These are phyloP conservation scores for Nectriaceae sp. DNA, from an alignment of 2,329 filamentous ascomycete species.

Conservation along the genomic window DNA sequence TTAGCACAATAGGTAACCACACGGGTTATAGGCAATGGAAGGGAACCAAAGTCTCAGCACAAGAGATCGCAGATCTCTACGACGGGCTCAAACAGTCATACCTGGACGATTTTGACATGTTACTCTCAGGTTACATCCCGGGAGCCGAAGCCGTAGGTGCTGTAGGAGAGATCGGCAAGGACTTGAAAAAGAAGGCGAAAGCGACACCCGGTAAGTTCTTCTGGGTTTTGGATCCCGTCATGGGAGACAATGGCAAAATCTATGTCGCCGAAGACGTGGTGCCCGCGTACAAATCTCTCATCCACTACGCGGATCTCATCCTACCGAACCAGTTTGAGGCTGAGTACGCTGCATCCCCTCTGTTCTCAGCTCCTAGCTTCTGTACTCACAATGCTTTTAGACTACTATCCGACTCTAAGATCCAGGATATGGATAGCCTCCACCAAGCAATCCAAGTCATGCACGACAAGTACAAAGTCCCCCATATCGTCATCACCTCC, in stretches of 20 bases:
- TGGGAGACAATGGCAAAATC: constrained; percentile 91
- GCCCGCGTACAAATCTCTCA: constrained; percentile 80
- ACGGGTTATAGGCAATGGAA: constrained; percentile 89
- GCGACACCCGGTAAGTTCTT: constrained; percentile 78
- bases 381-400: not conserved
- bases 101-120: constrained; percentile 88
- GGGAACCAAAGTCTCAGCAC: constrained; percentile 77
- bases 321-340: constrained; percentile 97
- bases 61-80: constrained; percentile 84
- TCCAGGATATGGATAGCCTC: constrained; percentile 73
- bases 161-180: constrained; percentile 80
- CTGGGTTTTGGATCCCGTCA: constrained; percentile 96
- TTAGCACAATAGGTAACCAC: constrained; percentile 74
- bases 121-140: constrained; percentile 93
- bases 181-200: constrained; percentile 68
- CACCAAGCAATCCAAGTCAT: constrained; percentile 73
- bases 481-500: constrained; percentile 92
- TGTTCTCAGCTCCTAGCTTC: not conserved
- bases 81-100: constrained; percentile 80
- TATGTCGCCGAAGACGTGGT: constrained; percentile 93
- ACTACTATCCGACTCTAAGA: constrained; percentile 77
- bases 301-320: constrained; percentile 85
- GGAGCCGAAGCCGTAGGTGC: constrained; percentile 81
- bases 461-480: constrained; percentile 74
- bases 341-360: constrained; percentile 62